Conservation (phyloP, 345 rosid genomes). For the Linum tenue region DNA sequence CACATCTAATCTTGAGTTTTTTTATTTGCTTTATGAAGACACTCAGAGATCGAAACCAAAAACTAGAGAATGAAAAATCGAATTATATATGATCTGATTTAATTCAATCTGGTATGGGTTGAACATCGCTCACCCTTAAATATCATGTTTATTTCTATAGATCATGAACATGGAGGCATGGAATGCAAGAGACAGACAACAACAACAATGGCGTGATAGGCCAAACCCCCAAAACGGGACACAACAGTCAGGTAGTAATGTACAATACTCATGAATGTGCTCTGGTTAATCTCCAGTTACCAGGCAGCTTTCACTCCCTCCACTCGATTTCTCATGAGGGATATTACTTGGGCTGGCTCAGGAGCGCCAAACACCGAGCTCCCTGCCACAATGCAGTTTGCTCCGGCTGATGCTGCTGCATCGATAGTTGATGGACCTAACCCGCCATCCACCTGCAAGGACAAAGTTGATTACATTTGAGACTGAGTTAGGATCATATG, state of each 20-base stretch:
- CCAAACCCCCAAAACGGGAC: neutral
- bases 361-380: constrained; percentile 94
- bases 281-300: neutral
- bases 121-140: too few relatives aligned
- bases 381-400: constrained; percentile 76
- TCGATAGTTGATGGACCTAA: constrained; percentile 83
- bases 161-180: neutral
- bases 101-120: too few relatives aligned
- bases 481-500: too few relatives aligned
- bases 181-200: neutral
- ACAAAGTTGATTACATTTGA: neutral
- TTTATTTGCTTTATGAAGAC: too few relatives aligned
- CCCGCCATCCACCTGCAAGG: constrained; percentile 74
- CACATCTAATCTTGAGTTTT: too few relatives aligned
- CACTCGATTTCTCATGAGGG: constrained; percentile 51
- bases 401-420: constrained; percentile 67
- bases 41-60: too few relatives aligned
- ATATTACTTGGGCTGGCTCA: constrained; percentile 63
- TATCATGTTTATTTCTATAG: too few relatives aligned
- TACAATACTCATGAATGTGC: neutral
- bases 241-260: neutral
- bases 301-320: constrained; percentile 25
- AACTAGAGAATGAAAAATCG: too few relatives aligned
- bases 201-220: neutral
- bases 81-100: too few relatives aligned